phyloP scores from a whole-genome alignment of 768 basidiomycete genomes.

The Lyophyllum semitale region DNA sequence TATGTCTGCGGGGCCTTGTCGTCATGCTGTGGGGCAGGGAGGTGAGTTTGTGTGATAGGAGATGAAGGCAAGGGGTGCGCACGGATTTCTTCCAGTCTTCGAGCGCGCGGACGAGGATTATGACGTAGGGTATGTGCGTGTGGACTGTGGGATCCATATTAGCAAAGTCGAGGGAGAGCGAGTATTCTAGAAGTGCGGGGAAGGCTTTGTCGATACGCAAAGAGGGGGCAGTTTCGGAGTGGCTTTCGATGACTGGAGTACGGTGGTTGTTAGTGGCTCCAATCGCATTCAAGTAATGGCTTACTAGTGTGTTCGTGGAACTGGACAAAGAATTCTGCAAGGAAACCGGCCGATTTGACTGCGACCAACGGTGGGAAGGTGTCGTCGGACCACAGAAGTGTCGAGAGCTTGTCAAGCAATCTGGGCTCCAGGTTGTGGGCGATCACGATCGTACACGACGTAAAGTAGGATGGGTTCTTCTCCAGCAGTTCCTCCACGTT shows the following conservation, averaged over 20 bases:
- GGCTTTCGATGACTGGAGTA: conserved; percentile 86
- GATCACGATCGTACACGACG: conserved; percentile 78
- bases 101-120: conserved; percentile 82
- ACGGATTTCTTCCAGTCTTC: conserved; percentile 84
- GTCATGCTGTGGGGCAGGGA: conserved; percentile 52
- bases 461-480: conserved; percentile 52
- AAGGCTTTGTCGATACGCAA: conserved; percentile 91
- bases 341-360: conserved; percentile 85
- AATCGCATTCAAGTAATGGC: conserved; percentile 23
- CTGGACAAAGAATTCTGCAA: conserved; percentile 88
- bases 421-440: conserved; percentile 73
- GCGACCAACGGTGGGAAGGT: conserved; percentile 69
- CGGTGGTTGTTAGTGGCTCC: not conserved
- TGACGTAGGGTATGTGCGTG: conserved; percentile 86
- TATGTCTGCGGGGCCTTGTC: conserved; percentile 58
- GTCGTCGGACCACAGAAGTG: conserved; percentile 67
- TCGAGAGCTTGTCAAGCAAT: conserved; percentile 59
- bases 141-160: conserved; percentile 89
- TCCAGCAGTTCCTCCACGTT: conserved; percentile 61
- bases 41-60: not conserved
- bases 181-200: conserved; percentile 75
- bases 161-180: conserved; percentile 69
- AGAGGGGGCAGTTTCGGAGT: conserved; percentile 73
- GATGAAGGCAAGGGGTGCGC: conserved; percentile 22
- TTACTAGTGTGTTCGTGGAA: conserved; percentile 84